Evolutionary conservation across 805 yeast genomes (phyloP).

Genomic region (Zygoascus tannicola): DNA sequence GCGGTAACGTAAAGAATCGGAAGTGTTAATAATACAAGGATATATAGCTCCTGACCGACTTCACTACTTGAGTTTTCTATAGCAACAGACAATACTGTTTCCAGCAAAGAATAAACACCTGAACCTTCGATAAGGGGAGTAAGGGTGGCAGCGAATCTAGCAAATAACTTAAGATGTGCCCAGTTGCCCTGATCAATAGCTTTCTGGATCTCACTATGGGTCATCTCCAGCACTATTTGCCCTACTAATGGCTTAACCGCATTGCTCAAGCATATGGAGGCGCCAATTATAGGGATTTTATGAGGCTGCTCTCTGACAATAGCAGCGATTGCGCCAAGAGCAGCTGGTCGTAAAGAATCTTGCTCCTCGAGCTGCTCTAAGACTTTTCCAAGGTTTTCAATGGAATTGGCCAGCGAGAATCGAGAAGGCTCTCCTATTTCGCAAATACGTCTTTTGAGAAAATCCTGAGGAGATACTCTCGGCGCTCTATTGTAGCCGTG

Average conservation of each 20-base stretch:
- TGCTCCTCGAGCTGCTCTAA: constrained; percentile 35
- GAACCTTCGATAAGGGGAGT: constrained; percentile 51
- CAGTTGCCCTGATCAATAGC: constrained; percentile 43
- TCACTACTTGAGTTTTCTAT: constrained; percentile 30
- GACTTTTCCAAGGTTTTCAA: constrained; percentile 31
- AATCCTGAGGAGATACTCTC: not conserved
- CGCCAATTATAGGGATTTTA: constrained; percentile 64
- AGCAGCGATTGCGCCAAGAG: constrained; percentile 57
- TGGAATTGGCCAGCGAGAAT: constrained; percentile 16
- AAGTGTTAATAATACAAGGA: constrained; percentile 48
- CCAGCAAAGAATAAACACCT: constrained; percentile 40
- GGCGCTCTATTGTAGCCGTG: not conserved
- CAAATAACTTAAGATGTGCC: constrained; percentile 58
- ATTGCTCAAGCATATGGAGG: constrained; percentile 57
- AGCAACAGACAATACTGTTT: constrained; percentile 45
- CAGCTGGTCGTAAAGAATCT: constrained; percentile 51
- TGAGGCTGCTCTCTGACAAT: constrained; percentile 84
- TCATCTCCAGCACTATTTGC: constrained; percentile 54
- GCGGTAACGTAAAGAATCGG: constrained; percentile 41
- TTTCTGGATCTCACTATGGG: constrained; percentile 54
- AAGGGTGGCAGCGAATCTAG: constrained; percentile 62
- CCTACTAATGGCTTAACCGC: constrained; percentile 58
- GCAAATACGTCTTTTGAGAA: constrained; percentile 32
- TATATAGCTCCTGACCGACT: constrained; percentile 59
- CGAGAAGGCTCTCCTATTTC: constrained; percentile 48